Conservation (phyloP, 2,329 filamentous ascomycete species). For the Thelonectria discophora region DNA sequence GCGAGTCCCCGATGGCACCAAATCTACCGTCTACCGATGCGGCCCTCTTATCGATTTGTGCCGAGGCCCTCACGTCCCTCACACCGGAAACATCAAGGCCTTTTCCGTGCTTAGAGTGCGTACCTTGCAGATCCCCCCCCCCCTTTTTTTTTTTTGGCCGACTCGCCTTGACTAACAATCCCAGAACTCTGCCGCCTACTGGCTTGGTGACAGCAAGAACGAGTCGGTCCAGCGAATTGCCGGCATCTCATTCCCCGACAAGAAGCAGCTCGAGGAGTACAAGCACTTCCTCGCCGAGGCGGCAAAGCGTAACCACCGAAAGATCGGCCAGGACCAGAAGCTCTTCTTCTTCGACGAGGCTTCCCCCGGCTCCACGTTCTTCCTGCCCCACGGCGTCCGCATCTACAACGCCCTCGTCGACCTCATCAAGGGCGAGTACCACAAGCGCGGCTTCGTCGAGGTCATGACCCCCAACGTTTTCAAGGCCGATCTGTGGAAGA, state of each 20-base stretch:
- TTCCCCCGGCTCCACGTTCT: constrained; percentile 94
- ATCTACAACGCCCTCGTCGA: constrained; percentile 90
- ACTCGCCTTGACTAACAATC: constrained; percentile 48
- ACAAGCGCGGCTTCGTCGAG: constrained; percentile 92
- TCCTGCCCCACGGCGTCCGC: constrained; percentile 88
- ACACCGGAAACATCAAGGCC: constrained; percentile 92
- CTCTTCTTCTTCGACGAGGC: constrained; percentile 96
- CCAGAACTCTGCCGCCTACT: constrained; percentile 78
- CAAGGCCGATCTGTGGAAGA: constrained; percentile 92
- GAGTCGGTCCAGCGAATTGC: constrained; percentile 97
- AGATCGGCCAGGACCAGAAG: constrained; percentile 94
- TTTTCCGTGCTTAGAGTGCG: constrained; percentile 86
- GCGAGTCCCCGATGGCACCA: constrained; percentile 79
- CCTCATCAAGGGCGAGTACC: constrained; percentile 87
- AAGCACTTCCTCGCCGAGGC: constrained; percentile 96
- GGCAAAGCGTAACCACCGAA: constrained; percentile 95
- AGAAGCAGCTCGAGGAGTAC: constrained; percentile 93
- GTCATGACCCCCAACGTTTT: constrained; percentile 96
- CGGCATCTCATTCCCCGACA: constrained; percentile 93
- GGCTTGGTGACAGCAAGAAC: constrained; percentile 91
- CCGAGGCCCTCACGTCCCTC: constrained; percentile 89
- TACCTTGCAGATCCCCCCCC: neutral
- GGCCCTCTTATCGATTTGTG: constrained; percentile 95
- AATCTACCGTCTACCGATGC: constrained; percentile 92
- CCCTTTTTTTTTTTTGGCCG: too few relatives aligned